phyloP scores from a whole-genome alignment of 352 stramenopile species.

The Phytophthora lateralis region DNA sequence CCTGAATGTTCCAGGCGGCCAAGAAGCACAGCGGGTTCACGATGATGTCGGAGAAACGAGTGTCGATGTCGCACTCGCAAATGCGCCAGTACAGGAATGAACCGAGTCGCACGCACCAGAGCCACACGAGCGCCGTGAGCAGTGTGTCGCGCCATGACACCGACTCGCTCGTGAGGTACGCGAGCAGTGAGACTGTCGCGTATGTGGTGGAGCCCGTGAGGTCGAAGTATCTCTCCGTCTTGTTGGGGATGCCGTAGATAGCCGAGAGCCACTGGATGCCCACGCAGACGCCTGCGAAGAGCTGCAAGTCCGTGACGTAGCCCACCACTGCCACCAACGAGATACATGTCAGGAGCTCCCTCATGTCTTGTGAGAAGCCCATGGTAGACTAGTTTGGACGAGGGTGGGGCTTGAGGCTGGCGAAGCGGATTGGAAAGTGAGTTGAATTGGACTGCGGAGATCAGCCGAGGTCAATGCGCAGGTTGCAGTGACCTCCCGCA shows the following conservation, averaged over 20 bases:
- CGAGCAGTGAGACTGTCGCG: constrained; percentile 51
- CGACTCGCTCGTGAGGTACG: constrained; percentile 33
- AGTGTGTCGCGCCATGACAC: constrained; percentile 56
- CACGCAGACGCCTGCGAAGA: constrained; percentile 55
- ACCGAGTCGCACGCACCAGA: constrained; percentile 77
- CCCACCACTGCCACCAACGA: constrained; percentile 44
- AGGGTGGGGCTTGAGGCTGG: not conserved
- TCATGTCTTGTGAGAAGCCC: constrained; percentile 50
- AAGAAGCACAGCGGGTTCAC: constrained; percentile 70
- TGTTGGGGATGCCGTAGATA: constrained; percentile 59
- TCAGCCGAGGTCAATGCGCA: not conserved
- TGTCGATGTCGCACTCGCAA: constrained; percentile 60
- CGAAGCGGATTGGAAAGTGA: constrained; percentile 1
- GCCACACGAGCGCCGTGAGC: constrained; percentile 61
- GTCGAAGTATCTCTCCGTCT: constrained; percentile 81
- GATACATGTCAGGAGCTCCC: constrained; percentile 43
- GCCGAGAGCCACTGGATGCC: constrained; percentile 66
- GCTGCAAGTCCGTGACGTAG: constrained; percentile 44
- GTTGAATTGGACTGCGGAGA: not conserved
- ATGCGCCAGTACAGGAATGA: constrained; percentile 77
- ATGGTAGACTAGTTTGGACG: constrained; percentile 7
- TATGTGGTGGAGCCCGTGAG: constrained; percentile 75
- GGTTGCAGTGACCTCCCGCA: constrained; percentile 1
- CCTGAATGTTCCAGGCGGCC: constrained; percentile 77
- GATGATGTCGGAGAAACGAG: constrained; percentile 72